Evolutionary conservation across 768 basidiomycete species (phyloP), one percentile per base, ranked within the genome.

Genomic region (Lactifluus hygrophoroides): DNA sequence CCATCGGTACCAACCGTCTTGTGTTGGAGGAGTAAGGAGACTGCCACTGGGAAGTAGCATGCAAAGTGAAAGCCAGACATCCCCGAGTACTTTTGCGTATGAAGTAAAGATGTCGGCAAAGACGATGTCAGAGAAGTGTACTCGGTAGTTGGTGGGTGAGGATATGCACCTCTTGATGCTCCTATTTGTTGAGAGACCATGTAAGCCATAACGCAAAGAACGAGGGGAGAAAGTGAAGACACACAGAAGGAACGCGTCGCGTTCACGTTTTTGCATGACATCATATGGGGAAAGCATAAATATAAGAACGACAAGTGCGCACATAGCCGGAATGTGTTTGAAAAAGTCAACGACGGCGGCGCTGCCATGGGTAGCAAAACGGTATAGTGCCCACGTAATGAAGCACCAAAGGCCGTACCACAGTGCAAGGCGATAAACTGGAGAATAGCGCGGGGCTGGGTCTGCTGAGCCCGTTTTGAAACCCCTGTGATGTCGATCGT

Each of bases 51-150:
- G 85, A 62, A 90, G 78, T n/a, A 97, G 77, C 85, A 94, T 94
- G 68, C 80, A 84, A 17, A 86, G 65, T 5, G 90, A 92, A 44
- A 97, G 74, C 91, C 91, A 97, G 42, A 94, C 74, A 67, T 98
- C 96, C 13, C 95, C 95, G 19, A 97, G 75, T 40, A 99, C 93
- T 74, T 96, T 97, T 35, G 96, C 94, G 67, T 90, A 95, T 2
- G 94, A 97, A 2, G 96, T 99, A 67, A 94, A 81, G 60, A 98
- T 83, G 77, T 98, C 96, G 58, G 95, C 94, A 58, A 95, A 83
- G 44, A 98, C 81, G 23, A 99, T 83, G 69, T 99, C 96, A 28
- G 85, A 84, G 72, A 99, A 99, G 69, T 85, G 83, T 40, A 93
- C 77, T 5, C 86, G 81, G 42, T 76, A 75, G 52, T 77, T 75